phyloP scores from a whole-genome alignment of 2,329 filamentous ascomycete species.

The Fusarium marasasianum region DNA sequence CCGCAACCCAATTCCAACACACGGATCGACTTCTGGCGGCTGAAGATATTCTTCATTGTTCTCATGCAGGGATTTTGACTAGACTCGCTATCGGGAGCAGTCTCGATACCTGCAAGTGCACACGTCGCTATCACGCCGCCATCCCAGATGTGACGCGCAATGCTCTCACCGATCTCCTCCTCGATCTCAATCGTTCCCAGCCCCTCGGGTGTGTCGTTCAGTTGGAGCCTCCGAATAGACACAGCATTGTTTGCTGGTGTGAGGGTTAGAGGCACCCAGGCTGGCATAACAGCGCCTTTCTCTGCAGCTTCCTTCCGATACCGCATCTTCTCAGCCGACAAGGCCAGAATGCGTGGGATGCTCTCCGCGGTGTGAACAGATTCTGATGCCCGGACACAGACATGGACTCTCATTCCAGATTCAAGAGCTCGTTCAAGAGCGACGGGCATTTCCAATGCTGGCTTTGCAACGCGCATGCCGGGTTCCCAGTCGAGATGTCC shows the following conservation, averaged over 20 bases:
- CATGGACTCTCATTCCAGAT: conserved; percentile 38
- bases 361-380: conserved; percentile 41
- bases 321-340: conserved; percentile 28
- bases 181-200: conserved; percentile 54
- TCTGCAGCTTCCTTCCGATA: conserved; percentile 28
- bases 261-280: conserved; percentile 51
- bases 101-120: conserved; percentile 45
- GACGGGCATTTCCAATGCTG: conserved; percentile 41
- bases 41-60: conserved; percentile 46
- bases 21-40: conserved; percentile 45
- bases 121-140: conserved; percentile 59
- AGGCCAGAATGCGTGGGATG: conserved; percentile 40
- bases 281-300: conserved; percentile 55
- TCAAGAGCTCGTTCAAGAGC: conserved; percentile 41
- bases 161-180: conserved; percentile 68
- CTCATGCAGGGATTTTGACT: conserved; percentile 44
- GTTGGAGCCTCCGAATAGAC: conserved; percentile 44
- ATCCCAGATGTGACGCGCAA: conserved; percentile 69
- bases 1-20: conserved; percentile 67
- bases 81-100: conserved; percentile 39
- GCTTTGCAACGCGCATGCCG: conserved; percentile 55
- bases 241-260: conserved; percentile 35
- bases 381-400: conserved; percentile 44
- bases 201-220: conserved; percentile 37
- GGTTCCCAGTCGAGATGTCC: conserved; percentile 45